A percentile compares a stretch with the other conserved stretches of the same genome.
These are phyloP conservation scores for Lizonia empirigonia DNA, from an alignment of 2,329 filamentous ascomycete genomes.

Conservation along the genomic window DNA sequence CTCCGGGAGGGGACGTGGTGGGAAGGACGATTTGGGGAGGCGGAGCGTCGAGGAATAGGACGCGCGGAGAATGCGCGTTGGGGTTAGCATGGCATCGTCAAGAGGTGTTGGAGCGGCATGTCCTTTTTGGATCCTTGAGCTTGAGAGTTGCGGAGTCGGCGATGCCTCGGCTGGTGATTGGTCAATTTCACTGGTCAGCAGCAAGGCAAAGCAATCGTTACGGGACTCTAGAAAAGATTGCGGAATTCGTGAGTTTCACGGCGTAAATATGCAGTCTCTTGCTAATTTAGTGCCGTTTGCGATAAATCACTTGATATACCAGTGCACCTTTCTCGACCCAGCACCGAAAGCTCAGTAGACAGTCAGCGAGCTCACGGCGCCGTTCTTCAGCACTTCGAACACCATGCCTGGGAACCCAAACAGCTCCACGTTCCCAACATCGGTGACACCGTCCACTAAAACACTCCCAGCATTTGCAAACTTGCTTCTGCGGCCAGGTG, in stretches of 20 bases:
- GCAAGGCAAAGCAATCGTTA: not conserved
- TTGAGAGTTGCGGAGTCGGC: constrained; percentile 16
- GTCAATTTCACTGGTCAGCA: not conserved
- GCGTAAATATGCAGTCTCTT: not conserved
- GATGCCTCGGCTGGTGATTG: constrained; percentile 24
- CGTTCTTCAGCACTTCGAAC: constrained; percentile 95
- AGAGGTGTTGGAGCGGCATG: constrained; percentile 17
- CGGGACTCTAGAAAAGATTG: not conserved
- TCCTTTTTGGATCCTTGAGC: constrained; percentile 20
- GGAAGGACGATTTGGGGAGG: constrained; percentile 57
- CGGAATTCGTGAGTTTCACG: not conserved
- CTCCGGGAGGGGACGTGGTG: constrained; percentile 50
- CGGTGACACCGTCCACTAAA: constrained; percentile 52
- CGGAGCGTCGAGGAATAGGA: constrained; percentile 55
- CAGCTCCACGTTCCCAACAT: constrained; percentile 77
- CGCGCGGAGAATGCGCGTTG: constrained; percentile 46
- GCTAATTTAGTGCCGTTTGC: not conserved
- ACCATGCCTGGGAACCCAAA: constrained; percentile 93
- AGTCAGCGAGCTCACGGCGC: constrained; percentile 84
- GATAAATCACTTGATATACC: not conserved
- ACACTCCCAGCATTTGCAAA: constrained; percentile 43
- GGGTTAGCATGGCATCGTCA: constrained; percentile 48
- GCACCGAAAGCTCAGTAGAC: constrained; percentile 68
- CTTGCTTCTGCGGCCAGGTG: constrained; percentile 42
- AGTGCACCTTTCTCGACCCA: not conserved